Conservation (phyloP, 2,329 filamentous ascomycete genomes). For the Ophiocordyceps camponoti-saundersi region DNA sequence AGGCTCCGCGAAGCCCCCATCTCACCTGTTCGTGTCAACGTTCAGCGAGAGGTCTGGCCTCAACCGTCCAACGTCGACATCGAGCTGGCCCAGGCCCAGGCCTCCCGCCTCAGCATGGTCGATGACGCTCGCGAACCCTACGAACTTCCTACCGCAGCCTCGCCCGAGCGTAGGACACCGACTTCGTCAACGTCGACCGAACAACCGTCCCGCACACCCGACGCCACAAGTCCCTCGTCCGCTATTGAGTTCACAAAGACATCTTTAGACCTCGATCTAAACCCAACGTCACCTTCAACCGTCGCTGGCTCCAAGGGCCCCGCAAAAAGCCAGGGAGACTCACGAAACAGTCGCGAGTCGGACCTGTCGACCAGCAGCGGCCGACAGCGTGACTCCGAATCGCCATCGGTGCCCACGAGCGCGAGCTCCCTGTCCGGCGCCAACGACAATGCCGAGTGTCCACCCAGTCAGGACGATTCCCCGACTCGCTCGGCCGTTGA, state of each 20-base stretch:
- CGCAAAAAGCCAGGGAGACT: conserved; percentile 16
- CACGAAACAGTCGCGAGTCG: conserved; percentile 35
- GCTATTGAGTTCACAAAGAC: conserved; percentile 5
- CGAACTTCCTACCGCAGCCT: background rate
- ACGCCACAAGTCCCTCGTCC: conserved; percentile 1
- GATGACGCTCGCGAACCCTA: background rate
- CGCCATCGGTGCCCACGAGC: conserved; percentile 38
- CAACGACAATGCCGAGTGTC: conserved; percentile 28
- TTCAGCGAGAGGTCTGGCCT: conserved; percentile 34
- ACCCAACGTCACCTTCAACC: conserved; percentile 10
- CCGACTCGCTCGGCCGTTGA: conserved; percentile 33
- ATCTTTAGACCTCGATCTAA: conserved; percentile 5
- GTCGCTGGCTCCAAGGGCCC: conserved; percentile 14
- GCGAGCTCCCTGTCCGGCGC: conserved; percentile 36
- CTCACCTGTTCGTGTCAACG: conserved; percentile 39
- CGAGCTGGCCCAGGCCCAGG: conserved; percentile 18
- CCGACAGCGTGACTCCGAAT: conserved; percentile 28
- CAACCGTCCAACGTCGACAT: conserved; percentile 35
- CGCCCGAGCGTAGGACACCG: background rate
- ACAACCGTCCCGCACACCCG: background rate
- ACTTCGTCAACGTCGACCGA: background rate
- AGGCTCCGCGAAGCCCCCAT: conserved; percentile 33
- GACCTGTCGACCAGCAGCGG: conserved; percentile 31
- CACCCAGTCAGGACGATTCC: conserved; percentile 23
- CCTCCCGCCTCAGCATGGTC: conserved; percentile 9